phyloP scores from a whole-genome alignment of 805 yeast species.

The Candida namnaoensis region DNA sequence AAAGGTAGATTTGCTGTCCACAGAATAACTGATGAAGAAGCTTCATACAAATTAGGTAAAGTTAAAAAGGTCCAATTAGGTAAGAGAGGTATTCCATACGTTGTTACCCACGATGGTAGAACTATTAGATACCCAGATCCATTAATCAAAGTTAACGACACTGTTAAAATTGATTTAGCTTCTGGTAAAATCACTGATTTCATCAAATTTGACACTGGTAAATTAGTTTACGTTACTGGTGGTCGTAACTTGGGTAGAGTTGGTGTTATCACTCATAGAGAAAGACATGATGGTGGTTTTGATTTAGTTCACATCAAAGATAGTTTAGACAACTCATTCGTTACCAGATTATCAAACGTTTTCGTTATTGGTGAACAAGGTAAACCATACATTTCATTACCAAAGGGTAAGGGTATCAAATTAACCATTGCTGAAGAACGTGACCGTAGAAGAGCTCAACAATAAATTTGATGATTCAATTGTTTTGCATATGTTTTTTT shows the following conservation, averaged over 20 bases:
- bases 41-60: slow-evolving; percentile 95
- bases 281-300: slow-evolving; percentile 97
- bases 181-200: slow-evolving; percentile 88
- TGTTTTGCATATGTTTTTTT: neutral
- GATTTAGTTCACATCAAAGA: slow-evolving; percentile 97
- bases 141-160: slow-evolving; percentile 91
- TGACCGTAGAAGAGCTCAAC: slow-evolving; percentile 93
- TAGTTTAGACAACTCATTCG: slow-evolving; percentile 88
- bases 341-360: slow-evolving; percentile 89
- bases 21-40: slow-evolving; percentile 99
- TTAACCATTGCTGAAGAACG: slow-evolving; percentile 94
- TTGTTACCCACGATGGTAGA: slow-evolving; percentile 99
- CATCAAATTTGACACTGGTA: slow-evolving; percentile 90
- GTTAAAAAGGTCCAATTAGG: slow-evolving; percentile 98
- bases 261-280: slow-evolving; percentile 93
- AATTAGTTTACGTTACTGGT: slow-evolving; percentile 89
- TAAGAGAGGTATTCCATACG: slow-evolving; percentile 97
- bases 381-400: slow-evolving; percentile 89
- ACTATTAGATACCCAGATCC: slow-evolving; percentile 99
- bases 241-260: slow-evolving; percentile 98
- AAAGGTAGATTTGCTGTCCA: slow-evolving; percentile 99
- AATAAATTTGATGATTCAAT: slow-evolving; percentile 6
- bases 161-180: slow-evolving; percentile 94
- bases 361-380: slow-evolving; percentile 94
- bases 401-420: slow-evolving; percentile 99